Evolutionary conservation across 176 grass and related monocot genomes (phyloP), one percentile per base, ranked within the genome.

Genomic region (Oryza rufipogon): DNA sequence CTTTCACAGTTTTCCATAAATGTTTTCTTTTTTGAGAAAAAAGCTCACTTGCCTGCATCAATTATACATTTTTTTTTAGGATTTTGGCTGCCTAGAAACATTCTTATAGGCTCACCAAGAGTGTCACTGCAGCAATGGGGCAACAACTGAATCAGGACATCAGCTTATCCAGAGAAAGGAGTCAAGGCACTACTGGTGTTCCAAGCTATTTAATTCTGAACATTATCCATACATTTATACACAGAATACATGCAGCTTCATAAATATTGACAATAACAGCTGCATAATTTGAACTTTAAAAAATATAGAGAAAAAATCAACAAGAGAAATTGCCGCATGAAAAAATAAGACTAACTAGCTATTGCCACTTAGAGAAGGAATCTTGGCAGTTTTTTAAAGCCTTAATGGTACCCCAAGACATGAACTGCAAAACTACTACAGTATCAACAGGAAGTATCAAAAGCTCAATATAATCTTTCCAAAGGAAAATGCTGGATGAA

Each of bases 41-140:
- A 85, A 76, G 46, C 49, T 76, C 26, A 76, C 20, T 89, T 63
- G 70, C 64, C 87, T 81, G 82, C 82, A 89, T 80, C 81, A 84
- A 60, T 22, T 11, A 89, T 69, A 34, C 10, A 42, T 79, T 89
- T 84, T 89, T 84, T 88, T 89, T 80, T 38, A 70, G 73, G 65
- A 77, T 32, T 32, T 32, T 36, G 48, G 73, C 14, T 68, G 2
- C 3, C 9, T 58, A 68, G 45, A 41, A 80, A 80, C 13, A 39
- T 10, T 69, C 26, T 74, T 60, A 68, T 80, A 73, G 17, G 47
- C 72, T 75, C 28, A 15, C 25, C 15, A 67, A 56, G 1, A 33
- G 17, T 83, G 73, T 78, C 64, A 64, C 32, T 34, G 28, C 52
- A 58, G 67, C n/a, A 84, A 74, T 19, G 12, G 0, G 11, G 9